Percentiles rank a stretch among this genome's conserved stretches.
Conservation (phyloP, 257 asterid genomes). For the Nicotiana tabacum region DNA sequence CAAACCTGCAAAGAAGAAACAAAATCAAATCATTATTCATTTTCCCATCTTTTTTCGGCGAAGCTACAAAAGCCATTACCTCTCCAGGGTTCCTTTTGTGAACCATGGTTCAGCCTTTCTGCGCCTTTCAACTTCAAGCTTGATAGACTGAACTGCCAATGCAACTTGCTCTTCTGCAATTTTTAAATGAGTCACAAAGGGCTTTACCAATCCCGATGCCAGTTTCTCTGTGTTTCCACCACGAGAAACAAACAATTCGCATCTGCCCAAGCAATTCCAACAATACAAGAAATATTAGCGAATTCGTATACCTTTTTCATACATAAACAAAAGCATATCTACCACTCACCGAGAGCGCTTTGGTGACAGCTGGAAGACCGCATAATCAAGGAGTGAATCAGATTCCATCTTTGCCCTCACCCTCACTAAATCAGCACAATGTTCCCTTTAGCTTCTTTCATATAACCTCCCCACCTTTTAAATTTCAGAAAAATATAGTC, state of each 20-base stretch:
- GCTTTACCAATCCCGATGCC: constrained; percentile 89
- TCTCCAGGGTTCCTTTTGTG: constrained; percentile 96
- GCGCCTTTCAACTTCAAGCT: constrained; percentile 63
- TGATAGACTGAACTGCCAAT: constrained; percentile 57
- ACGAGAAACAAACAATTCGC: constrained; percentile 77
- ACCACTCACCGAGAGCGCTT: constrained; percentile 62
- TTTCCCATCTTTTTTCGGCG: not conserved
- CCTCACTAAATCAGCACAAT: constrained; percentile 14
- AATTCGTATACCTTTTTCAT: not conserved
- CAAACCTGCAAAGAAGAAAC: constrained; percentile 49
- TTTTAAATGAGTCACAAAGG: constrained; percentile 70
- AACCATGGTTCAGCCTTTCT: constrained; percentile 70
- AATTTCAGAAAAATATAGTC: constrained; percentile 1
- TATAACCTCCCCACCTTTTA: constrained; percentile 21
- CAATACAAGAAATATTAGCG: constrained; percentile 1
- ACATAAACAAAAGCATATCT: not conserved
- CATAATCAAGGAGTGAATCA: constrained; percentile 73
- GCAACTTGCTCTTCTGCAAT: constrained; percentile 76
- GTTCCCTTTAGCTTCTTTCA: constrained; percentile 26
- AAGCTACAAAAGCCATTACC: constrained; percentile 37
- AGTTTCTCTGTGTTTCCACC: constrained; percentile 75
- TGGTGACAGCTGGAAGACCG: constrained; percentile 83
- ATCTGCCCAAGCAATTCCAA: constrained; percentile 45
- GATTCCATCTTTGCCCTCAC: constrained; percentile 49
- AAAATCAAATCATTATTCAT: constrained; percentile 10